Conservation (phyloP, 1,139 yeast genomes). For the Candida labiduridarum region DNA sequence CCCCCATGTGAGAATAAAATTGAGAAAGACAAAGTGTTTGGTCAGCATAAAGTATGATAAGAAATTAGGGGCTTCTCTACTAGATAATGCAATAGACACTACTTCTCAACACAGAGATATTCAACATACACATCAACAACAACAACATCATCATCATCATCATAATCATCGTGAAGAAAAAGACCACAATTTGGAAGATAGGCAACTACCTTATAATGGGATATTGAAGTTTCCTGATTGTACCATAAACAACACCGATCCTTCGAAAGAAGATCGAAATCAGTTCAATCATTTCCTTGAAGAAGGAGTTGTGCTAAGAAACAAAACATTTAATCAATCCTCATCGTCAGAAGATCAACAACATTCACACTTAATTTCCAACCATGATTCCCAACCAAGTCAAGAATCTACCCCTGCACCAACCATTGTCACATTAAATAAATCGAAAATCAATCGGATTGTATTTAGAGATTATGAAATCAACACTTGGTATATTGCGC, state of each 20-base stretch:
- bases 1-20: background rate
- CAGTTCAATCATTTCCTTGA: conserved; percentile 39
- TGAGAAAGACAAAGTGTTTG: background rate
- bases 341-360: background rate
- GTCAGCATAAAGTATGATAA: background rate
- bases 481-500: conserved; percentile 91
- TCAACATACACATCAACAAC: background rate
- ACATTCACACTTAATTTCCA: background rate
- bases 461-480: conserved; percentile 74
- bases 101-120: background rate
- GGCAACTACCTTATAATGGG: conserved; percentile 67
- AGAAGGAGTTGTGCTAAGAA: conserved; percentile 28
- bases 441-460: conserved; percentile 50
- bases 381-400: conserved; percentile 4
- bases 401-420: conserved; percentile 22
- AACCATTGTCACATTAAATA: conserved; percentile 10
- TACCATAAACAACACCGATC: conserved; percentile 62
- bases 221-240: conserved; percentile 61
- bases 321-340: conserved; percentile 3
- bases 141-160: background rate
- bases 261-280: conserved; percentile 52
- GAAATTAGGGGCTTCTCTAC: background rate
- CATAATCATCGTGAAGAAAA: background rate
- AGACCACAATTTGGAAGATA: conserved; percentile 7
- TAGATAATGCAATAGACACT: background rate